Evolutionary conservation across 2,329 filamentous ascomycete species (phyloP).

Genomic region (Pseudofabraea citricarpa): DNA sequence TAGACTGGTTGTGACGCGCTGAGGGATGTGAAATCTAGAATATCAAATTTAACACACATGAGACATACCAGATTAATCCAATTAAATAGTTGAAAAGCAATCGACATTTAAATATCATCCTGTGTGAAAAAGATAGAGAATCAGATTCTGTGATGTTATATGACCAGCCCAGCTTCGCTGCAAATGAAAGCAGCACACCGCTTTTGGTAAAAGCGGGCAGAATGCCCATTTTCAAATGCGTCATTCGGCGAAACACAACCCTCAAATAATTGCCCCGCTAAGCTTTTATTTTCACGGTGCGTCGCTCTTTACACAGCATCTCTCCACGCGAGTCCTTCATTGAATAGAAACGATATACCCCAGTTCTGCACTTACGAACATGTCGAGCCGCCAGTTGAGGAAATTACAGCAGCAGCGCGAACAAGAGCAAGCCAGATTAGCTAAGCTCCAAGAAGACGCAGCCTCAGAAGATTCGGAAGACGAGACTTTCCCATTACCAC

Average conservation of each 20-base stretch:
- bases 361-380: slow-evolving; percentile 14
- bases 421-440: slow-evolving; percentile 20
- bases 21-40: no score
- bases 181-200: no score
- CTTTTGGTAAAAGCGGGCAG: background rate
- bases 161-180: no score
- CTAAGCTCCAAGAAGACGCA: slow-evolving; percentile 16
- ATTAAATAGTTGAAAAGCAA: no score
- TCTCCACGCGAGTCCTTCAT: background rate
- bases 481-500: slow-evolving; percentile 19
- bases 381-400: slow-evolving; percentile 30
- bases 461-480: slow-evolving; percentile 22
- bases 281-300: background rate
- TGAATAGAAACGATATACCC: no score
- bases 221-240: slow-evolving; percentile 10
- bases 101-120: no score
- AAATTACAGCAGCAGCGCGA: slow-evolving; percentile 30
- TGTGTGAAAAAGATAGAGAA: no score
- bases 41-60: no score
- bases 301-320: background rate
- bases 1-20: no score
- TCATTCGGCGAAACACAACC: slow-evolving; percentile 19
- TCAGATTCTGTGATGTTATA: no score
- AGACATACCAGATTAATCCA: no score
- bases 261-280: no score